phyloP scores from a whole-genome alignment of 2,329 filamentous ascomycete species.

The Raffaelea arxii region DNA sequence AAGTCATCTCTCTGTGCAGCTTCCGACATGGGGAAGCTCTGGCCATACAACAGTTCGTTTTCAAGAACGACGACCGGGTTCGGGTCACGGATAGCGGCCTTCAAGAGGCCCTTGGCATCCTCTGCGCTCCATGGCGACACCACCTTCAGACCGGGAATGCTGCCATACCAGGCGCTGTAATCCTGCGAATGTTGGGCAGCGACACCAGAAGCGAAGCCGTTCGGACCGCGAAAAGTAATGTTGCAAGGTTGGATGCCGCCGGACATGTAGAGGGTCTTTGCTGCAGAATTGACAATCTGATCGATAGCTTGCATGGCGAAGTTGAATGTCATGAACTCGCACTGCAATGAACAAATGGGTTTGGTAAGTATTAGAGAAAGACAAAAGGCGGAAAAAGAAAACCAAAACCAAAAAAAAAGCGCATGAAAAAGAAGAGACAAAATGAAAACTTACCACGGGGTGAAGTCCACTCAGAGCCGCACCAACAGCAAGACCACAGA shows the following conservation, averaged over 20 bases:
- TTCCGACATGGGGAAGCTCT: conserved; percentile 94
- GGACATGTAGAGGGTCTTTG: conserved; percentile 99
- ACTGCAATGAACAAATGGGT: conserved; percentile 37
- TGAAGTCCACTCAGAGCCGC: conserved; percentile 89
- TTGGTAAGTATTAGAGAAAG: neutral
- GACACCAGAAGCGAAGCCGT: conserved; percentile 94
- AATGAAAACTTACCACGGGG: conserved; percentile 63
- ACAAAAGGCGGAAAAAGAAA: too few relatives aligned
- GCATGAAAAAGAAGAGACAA: neutral
- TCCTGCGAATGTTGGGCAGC: conserved; percentile 98
- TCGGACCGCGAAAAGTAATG: conserved; percentile 98
- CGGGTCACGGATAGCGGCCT: conserved; percentile 95
- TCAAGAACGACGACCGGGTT: conserved; percentile 91
- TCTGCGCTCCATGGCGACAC: conserved; percentile 93
- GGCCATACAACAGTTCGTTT: conserved; percentile 87
- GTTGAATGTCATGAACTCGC: conserved; percentile 99
- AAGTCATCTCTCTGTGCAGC: conserved; percentile 94
- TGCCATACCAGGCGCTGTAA: conserved; percentile 97
- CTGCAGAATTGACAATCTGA: conserved; percentile 97
- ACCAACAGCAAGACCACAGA: conserved; percentile 86
- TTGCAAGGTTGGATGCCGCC: conserved; percentile 99
- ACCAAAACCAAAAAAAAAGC: neutral
- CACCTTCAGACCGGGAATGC: conserved; percentile 94
- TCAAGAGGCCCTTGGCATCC: conserved; percentile 95
- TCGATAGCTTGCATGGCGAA: conserved; percentile 99